phyloP scores from a whole-genome alignment of 176 grass and related monocot species.

The Oryza nivara region DNA sequence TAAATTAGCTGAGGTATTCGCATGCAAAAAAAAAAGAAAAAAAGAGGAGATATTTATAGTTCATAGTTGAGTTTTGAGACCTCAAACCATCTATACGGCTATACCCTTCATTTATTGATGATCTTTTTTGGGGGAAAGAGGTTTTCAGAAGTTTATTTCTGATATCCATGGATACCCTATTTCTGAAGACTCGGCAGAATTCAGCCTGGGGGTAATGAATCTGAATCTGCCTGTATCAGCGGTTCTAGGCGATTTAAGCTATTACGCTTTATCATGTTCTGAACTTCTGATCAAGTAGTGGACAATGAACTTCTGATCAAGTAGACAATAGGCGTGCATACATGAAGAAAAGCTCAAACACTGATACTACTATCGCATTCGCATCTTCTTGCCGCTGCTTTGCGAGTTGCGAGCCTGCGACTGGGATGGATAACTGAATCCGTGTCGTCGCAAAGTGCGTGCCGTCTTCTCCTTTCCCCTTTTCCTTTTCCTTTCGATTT shows the following conservation, averaged over 20 bases:
- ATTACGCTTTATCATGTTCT: too few relatives aligned
- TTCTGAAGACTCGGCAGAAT: not conserved
- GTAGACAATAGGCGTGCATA: not conserved
- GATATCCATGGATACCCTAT: constrained; percentile 12
- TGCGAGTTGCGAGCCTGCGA: not conserved
- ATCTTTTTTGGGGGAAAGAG: not conserved
- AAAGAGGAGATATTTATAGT: constrained; percentile 19
- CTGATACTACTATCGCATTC: not conserved
- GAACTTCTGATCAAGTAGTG: not conserved
- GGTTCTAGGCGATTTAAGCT: not conserved
- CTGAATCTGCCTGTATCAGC: not conserved
- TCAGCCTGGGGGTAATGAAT: not conserved
- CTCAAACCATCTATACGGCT: not conserved
- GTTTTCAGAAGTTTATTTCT: not conserved
- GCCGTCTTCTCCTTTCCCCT: constrained; percentile 4
- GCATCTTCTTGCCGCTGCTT: not conserved
- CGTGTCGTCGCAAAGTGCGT: not conserved
- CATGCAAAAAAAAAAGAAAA: not conserved
- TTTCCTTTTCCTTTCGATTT: not conserved
- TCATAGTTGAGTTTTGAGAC: constrained; percentile 23
- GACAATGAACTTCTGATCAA: too few relatives aligned
- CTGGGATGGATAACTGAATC: not conserved
- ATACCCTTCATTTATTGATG: constrained; percentile 31
- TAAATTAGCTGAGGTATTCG: constrained; percentile 12
- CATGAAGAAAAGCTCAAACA: not conserved